Conservation (phyloP, 768 basidiomycete genomes). For the Lactarius vividus region DNA sequence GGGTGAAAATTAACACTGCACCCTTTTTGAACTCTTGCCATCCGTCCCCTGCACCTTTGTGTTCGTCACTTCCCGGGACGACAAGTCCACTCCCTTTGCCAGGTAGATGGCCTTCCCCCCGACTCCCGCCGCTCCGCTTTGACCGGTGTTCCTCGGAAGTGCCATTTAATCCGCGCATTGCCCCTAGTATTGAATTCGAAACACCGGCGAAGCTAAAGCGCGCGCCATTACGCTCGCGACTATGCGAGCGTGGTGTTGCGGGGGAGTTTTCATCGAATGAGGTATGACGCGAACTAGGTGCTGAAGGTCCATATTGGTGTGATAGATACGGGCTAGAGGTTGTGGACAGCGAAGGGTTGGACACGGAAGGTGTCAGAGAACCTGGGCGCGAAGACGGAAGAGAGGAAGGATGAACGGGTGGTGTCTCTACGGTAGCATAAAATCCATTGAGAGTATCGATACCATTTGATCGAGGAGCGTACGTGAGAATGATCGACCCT, state of each 20-base stretch:
- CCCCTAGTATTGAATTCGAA: slow-evolving; percentile 23
- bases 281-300: neutral
- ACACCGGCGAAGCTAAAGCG: slow-evolving; percentile 23
- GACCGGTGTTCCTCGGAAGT: slow-evolving; percentile 28
- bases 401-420: neutral
- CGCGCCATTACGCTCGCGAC: slow-evolving; percentile 19
- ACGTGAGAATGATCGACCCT: slow-evolving; percentile 14
- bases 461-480: neutral
- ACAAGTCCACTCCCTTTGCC: slow-evolving; percentile 43
- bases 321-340: neutral
- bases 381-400: neutral
- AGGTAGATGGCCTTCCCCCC: slow-evolving; percentile 31
- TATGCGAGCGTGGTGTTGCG: slow-evolving; percentile 13
- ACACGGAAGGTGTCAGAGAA: neutral
- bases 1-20: slow-evolving; percentile 32
- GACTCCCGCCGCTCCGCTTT: slow-evolving; percentile 29
- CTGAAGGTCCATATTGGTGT: neutral
- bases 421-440: neutral
- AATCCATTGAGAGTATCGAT: neutral
- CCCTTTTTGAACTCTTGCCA: slow-evolving; percentile 93
- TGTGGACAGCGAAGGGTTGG: neutral
- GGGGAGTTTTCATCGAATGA: neutral
- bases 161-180: slow-evolving; percentile 7
- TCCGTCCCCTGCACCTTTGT: slow-evolving; percentile 43
- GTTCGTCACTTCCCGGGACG: slow-evolving; percentile 38